Evolutionary conservation across 495 filamentous ascomycete genomes (phyloP), one percentile per base, ranked within the genome.

Genomic region (Penicillium silybi): DNA sequence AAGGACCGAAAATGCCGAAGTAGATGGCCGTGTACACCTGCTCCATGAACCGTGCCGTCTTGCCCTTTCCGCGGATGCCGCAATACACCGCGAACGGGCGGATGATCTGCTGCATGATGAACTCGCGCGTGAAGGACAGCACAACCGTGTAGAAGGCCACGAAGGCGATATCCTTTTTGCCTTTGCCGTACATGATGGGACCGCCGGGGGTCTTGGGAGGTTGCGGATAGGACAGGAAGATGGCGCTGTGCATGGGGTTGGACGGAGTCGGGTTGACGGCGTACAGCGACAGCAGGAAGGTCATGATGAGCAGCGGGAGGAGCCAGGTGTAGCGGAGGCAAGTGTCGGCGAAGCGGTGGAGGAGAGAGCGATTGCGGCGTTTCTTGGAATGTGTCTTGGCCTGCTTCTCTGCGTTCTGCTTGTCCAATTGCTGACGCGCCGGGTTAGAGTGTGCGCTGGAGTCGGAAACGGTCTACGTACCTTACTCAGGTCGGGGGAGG

Each of bases 11-110:
- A 46, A 96, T 61, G 9, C 70, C 82, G 63, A 97, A 97, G 75
- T 98, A 98, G 26, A 97, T 76, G n/a, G 90, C 93, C 2, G 92
- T 97, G 74, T 98, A 98, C 57, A 88, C 81, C 70, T 98, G 93
- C 69, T 98, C 93, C 89, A 97, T 95, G 78, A 95, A 97, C 15
- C 93, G 85, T 9, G 87, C 79, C 46, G 92, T 89, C 74, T 97
- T 98, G 39, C 80, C 82, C 26, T 85, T 81, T 42, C 80, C 82
- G 39, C 72, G 80, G 57, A 98, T 83, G 4, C 90, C 89, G 44
- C 72, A 82, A 50, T 74, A 76, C 22, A 82, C 72, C 4, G 91
- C 92, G 57, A 90, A 68, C 0, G 90, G 93, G 6, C 88, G 87
- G 48, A 97, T 81, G 41, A 96, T 51, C 57, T 88, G 87, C 75